Evolutionary conservation across 1,284 basidiomycete species (phyloP), one percentile per base, ranked within the genome.

Genomic region (Entoloma clypeatum): DNA sequence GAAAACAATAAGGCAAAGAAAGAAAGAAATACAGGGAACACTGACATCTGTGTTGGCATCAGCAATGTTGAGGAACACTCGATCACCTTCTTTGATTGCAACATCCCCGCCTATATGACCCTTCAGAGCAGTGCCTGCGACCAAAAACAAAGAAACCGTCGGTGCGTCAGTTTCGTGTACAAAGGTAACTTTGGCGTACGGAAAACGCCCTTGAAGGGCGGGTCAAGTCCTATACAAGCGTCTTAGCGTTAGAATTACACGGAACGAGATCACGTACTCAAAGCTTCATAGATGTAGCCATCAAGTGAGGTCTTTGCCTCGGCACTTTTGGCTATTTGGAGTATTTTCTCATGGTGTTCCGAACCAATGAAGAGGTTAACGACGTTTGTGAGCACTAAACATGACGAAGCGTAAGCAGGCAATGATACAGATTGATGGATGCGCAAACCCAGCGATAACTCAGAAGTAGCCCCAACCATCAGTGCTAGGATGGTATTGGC

Each of bases 401-500:
- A 37, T 11, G 2, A 29, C 6, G 16, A 11, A 6, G 7, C 11
- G 36, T 14, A 18, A 35, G 17, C 10, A 25, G 9, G 7, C 17
- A 7, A 3, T 26, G 27, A 21, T 6, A 11, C 23, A n/a, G 18
- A 14, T 11, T 7, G 13, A 31, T 18, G 7, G 29, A 7, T 22
- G 13, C 18, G 56, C 74, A 24, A 51, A 79, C 84, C 74, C 45
- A 89, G 69, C 10, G 81, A 75, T 28, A 88, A 58, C 62, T 88
- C 85, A 8, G 81, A 79, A 4, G 79, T 77, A 3, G 76, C 65
- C 16, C 76, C 74, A 39, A 88, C 73, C 61, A 87, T 65, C 21
- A 90, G 60, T n/a, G 85, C 83, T 23, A 90, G 59, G 29, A 88
- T 66, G 21, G 75, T 75, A 54, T 86, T 86, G 7, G 79, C 72